A percentile compares a stretch with the other conserved stretches of the same genome.
These are phyloP conservation scores for Trichosanthes truncata DNA, from an alignment of 306 rosid species.

Conservation along the genomic window DNA sequence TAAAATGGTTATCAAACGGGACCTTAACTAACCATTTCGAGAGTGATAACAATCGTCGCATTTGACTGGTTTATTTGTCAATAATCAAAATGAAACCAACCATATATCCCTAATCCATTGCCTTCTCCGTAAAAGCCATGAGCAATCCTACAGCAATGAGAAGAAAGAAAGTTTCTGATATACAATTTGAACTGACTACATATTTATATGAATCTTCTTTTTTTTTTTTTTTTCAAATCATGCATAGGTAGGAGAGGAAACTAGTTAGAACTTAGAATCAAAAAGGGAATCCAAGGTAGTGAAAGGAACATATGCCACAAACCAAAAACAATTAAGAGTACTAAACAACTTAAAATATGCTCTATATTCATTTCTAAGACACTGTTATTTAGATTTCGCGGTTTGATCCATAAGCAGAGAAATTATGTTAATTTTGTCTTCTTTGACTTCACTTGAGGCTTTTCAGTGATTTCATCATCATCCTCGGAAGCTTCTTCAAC, in stretches of 20 bases:
- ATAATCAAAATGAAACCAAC: neutral
- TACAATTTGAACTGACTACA: neutral
- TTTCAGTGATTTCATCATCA: conserved; percentile 37
- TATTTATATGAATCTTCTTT: neutral
- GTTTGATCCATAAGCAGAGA: neutral
- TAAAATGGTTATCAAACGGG: too few relatives aligned
- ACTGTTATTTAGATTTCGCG: neutral
- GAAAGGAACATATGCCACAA: neutral
- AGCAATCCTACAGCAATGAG: neutral
- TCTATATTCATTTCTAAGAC: neutral
- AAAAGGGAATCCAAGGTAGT: neutral
- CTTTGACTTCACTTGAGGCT: conserved; percentile 46
- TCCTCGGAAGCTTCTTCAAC: conserved; percentile 59
- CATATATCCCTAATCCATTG: neutral
- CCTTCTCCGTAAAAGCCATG: neutral
- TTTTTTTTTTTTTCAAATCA: neutral
- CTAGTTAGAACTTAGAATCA: neutral
- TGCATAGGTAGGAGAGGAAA: neutral
- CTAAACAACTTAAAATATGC: neutral
- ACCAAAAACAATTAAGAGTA: neutral
- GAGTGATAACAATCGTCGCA: too few relatives aligned
- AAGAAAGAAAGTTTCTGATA: neutral
- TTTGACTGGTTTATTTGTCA: too few relatives aligned
- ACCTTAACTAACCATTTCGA: too few relatives aligned
- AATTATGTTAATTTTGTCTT: conserved; percentile 55